Base-by-base conservation (phyloP, 768 basidiomycete genomes). In the Boletus edulis region DNA sequence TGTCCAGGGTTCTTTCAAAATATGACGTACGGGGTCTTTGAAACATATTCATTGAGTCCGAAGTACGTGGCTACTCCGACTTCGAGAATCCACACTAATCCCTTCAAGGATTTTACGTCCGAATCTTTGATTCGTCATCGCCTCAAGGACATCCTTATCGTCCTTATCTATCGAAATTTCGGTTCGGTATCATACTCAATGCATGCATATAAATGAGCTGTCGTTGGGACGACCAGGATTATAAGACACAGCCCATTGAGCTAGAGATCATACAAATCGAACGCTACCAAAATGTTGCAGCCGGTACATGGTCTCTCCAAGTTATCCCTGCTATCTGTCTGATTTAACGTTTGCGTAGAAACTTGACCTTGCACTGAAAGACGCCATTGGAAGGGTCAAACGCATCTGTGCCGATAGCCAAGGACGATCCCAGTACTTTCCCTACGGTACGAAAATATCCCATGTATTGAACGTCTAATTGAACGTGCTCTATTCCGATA, bases 341-440 rank as follows among this genome's bases (percentile, higher is more conserved):
- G 27, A 17, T 15, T n/a, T 20, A 4, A 31, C 11, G 8, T 14
- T 31, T 39, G 20, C 27, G 12, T 46, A 57, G 57, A 35, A 22
- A 11, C 37, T 20, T 31, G 13, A 37, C 15, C 37, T 37, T 15
- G 47, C 32, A 5, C 37, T 58, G 11, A 24, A 40, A 47, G 43
- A 52, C 1, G 58, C 51, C 17, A 27, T 59, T 9, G 34, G 9
- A 29, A 46, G n/a, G 39, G 49, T 57, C 27, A 52, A 42, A 18
- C 1, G 5, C 1, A 58, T 59, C 7, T 59, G 58, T 22, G 24
- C 22, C 17, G 17, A 29, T 0, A 57, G 58, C 9, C 3, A 45
- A 1, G 47, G 58, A 17, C 31, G 34, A 39, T 57, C 58, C 8
- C 55, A 59, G 29, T 59, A 31, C 48, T 59, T 52, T 44, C 43